Base-by-base conservation (phyloP, 805 yeast genomes). In the Peterozyma xylosa region DNA sequence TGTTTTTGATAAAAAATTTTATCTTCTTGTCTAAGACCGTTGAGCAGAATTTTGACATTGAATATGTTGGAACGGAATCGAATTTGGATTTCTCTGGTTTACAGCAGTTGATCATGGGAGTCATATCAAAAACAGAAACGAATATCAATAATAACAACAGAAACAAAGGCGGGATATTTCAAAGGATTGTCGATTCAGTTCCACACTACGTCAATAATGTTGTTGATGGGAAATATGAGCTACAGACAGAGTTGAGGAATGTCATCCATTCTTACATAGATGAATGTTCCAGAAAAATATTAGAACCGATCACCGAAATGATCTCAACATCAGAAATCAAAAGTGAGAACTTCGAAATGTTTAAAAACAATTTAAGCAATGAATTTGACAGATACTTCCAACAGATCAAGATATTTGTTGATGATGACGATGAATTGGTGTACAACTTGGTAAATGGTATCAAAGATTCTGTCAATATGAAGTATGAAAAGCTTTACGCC, bases 81-180 rank as follows among this genome's bases (percentile, higher is more conserved):
- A 77, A 78, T 39, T 64, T 90, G 37, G 96, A 90, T 56, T 88
- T 90, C 58, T 78, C 87, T 43, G 96, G 96, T 1, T 67, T 89
- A 33, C 65, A 54, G 43, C 74, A 69, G 43, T 55, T 75, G 30
- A 69, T 74, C 53, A 68, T 63, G 32, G 71, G 74, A 29, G 66
- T 82, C n/a, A 64, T 78, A 41, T 59, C 65, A 15, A 66, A 66
- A 32, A 58, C 41, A 27, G 47, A 45, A 32, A 55, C 30, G 53
- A 54, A 45, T 43, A 49, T 36, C 39, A 42, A 38, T 27, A 35
- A 30, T 11, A 38, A 30, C 15, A 5, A 10, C 17, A 36, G 29
- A 36, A 36, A 15, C 14, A 32, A 32, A 32, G 15, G 34, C 15
- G 15, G 34, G 5, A 32, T 32, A 13, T 36, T 49, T 49, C 43